Evolutionary conservation across 2,329 filamentous ascomycete species (phyloP).

Genomic region (Stachybotrys chartarum): DNA sequence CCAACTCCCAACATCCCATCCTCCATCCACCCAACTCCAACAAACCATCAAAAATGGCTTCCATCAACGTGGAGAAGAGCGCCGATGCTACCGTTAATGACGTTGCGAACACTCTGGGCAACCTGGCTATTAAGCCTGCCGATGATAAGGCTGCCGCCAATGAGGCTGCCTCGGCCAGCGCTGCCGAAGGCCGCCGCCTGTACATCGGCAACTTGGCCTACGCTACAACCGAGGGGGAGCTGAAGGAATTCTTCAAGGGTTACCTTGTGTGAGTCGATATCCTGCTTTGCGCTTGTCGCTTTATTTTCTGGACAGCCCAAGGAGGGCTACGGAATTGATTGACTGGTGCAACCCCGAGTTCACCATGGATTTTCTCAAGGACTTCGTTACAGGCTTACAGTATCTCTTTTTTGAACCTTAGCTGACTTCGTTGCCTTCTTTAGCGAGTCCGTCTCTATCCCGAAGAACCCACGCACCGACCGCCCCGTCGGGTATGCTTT

Average conservation of each 20-base stretch:
- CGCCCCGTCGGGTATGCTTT: conserved; percentile 98
- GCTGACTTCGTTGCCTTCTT: conserved; percentile 1
- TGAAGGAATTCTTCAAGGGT: conserved; percentile 99
- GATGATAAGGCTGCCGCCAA: conserved; percentile 59
- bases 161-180: conserved; percentile 91
- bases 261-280: conserved; percentile 81
- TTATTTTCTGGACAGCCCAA: no score
- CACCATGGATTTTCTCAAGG: no score
- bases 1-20: conserved; percentile 29
- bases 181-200: conserved; percentile 96
- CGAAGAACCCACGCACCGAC: conserved; percentile 97
- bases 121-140: conserved; percentile 56
- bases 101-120: conserved; percentile 67
- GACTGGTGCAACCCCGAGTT: no score
- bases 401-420: no score
- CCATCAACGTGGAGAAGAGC: conserved; percentile 57
- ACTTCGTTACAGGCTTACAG: no score
- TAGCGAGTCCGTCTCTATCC: conserved; percentile 98
- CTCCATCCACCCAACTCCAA: background rate
- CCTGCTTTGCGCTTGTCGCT: background rate
- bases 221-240: conserved; percentile 99
- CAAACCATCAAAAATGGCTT: conserved; percentile 69
- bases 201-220: conserved; percentile 99
- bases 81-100: conserved; percentile 62
- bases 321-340: no score